Percentiles rank a stretch among this genome's conserved stretches.
These are phyloP conservation scores for Cenchrus purpureus DNA, from an alignment of 176 grass and related monocot species.

Conservation along the genomic window DNA sequence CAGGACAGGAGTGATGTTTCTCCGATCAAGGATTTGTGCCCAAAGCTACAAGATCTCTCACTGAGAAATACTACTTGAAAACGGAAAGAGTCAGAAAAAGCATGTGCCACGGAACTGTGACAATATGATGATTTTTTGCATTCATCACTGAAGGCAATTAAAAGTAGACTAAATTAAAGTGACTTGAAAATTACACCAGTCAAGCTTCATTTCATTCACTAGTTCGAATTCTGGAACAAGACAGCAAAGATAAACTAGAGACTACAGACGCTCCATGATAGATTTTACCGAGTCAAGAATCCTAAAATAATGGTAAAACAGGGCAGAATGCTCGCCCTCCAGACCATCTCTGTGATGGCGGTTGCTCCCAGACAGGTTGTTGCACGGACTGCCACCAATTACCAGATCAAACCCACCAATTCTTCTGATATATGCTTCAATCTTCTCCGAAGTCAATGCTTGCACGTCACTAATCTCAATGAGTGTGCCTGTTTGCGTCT, in stretches of 20 bases:
- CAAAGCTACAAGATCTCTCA: background rate
- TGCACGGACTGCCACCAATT: slow-evolving; percentile 86
- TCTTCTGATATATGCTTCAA: slow-evolving; percentile 39
- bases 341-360: slow-evolving; percentile 71
- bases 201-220: background rate
- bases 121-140: background rate
- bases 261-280: slow-evolving; percentile 49
- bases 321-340: slow-evolving; percentile 73
- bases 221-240: slow-evolving; percentile 1
- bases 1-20: background rate
- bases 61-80: background rate
- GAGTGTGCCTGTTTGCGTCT: slow-evolving; percentile 69
- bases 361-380: slow-evolving; percentile 90
- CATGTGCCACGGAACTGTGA: background rate
- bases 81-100: background rate
- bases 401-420: slow-evolving; percentile 77
- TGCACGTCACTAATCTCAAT: slow-evolving; percentile 72
- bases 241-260: background rate
- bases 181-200: background rate
- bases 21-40: background rate
- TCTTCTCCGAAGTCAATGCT: slow-evolving; percentile 37
- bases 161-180: background rate
- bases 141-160: background rate
- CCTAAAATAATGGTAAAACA: slow-evolving; percentile 80
- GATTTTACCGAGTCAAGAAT: slow-evolving; percentile 63